Evolutionary conservation across 73 alveolate genomes (phyloP).

Genomic region (Paramecium sonneborni): DNA sequence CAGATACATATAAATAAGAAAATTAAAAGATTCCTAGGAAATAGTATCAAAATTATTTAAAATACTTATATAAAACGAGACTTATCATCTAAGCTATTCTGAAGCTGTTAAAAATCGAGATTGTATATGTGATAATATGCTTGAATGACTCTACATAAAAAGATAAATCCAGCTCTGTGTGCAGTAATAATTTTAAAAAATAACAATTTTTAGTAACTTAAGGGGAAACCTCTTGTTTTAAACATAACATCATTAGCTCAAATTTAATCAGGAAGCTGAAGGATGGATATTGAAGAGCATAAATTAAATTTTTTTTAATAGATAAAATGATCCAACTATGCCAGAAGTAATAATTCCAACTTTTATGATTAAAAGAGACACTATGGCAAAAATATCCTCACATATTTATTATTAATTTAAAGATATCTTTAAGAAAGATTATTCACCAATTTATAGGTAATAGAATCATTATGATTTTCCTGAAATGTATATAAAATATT

Average conservation of each 20-base stretch:
- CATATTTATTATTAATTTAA: background rate
- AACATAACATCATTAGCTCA: constrained; percentile 1
- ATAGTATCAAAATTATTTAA: no score
- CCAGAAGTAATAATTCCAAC: constrained; percentile 28
- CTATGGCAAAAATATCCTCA: constrained; percentile 20
- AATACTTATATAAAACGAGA: no score
- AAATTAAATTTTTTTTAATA: constrained; percentile 18
- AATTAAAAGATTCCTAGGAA: background rate
- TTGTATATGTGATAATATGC: background rate
- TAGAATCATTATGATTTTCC: constrained; percentile 9
- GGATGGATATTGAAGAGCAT: constrained; percentile 36
- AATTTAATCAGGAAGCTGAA: background rate
- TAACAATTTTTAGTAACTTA: background rate
- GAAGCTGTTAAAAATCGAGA: background rate
- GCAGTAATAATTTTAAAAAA: background rate
- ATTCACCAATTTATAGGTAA: constrained; percentile 4
- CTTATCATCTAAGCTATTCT: no score
- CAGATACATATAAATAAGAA: background rate
- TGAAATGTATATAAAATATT: constrained; percentile 21
- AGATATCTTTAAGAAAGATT: background rate
- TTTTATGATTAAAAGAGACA: background rate
- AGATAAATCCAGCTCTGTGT: constrained; percentile 11
- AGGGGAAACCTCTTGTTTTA: background rate
- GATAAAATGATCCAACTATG: constrained; percentile 29
- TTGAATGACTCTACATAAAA: background rate